Evolutionary conservation across 768 basidiomycete species (phyloP).

Genomic region (Agrocybe chaxingu): DNA sequence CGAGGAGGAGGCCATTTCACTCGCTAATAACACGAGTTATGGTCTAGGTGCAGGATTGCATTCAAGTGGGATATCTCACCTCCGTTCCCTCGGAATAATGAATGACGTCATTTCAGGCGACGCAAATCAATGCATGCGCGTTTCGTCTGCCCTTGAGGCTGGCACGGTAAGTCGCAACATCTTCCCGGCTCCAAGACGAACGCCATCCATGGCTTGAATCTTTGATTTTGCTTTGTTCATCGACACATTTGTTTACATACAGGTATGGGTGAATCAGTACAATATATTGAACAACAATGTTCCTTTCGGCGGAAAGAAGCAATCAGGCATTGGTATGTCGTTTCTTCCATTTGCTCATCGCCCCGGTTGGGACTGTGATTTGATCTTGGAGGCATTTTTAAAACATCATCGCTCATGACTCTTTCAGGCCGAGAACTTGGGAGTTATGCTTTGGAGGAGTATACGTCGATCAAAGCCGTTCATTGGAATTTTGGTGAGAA

Average conservation of each 20-base stretch:
- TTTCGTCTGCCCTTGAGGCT: constrained; percentile 81
- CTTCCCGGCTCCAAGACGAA: not conserved
- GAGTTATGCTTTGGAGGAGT: constrained; percentile 80
- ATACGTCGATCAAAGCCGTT: constrained; percentile 77
- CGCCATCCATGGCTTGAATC: not conserved
- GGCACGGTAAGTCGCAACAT: constrained; percentile 62
- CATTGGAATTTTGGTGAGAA: constrained; percentile 89
- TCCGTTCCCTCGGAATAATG: constrained; percentile 3
- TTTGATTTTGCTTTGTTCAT: no score
- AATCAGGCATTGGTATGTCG: constrained; percentile 75
- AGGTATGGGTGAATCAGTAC: constrained; percentile 95
- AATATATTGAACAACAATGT: constrained; percentile 81
- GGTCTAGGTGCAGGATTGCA: constrained; percentile 92
- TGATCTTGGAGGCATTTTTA: constrained; percentile 4
- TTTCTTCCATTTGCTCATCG: not conserved
- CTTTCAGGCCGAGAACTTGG: constrained; percentile 80
- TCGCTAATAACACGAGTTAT: constrained; percentile 88
- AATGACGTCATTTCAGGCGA: constrained; percentile 44
- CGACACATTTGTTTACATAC: not conserved
- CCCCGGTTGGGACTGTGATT: not conserved
- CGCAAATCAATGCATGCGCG: constrained; percentile 85
- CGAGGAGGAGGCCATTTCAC: constrained; percentile 79
- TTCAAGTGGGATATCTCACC: constrained; percentile 51
- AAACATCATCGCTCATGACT: constrained; percentile 2
- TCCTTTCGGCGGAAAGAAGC: constrained; percentile 95